These are phyloP conservation scores for Aspergillus nomiae DNA, from an alignment of 2,329 filamentous ascomycete species.

Conservation along the genomic window DNA sequence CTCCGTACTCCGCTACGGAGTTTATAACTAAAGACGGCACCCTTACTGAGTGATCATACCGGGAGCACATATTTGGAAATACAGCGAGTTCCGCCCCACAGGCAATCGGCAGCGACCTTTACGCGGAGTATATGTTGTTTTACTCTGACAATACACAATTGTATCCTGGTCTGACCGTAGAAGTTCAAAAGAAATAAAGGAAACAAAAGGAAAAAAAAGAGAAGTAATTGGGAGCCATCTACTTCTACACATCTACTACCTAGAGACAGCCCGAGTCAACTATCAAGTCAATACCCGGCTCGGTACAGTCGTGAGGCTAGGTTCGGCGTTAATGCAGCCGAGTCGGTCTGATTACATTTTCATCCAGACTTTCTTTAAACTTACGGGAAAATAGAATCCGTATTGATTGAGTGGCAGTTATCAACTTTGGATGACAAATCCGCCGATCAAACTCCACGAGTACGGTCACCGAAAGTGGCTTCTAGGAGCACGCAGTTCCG, in stretches of 20 bases:
- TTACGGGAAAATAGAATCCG: slow-evolving; percentile 42
- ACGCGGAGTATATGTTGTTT: slow-evolving; percentile 12
- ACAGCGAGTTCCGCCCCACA: slow-evolving; percentile 31
- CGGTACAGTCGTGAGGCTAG: neutral
- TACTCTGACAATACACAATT: slow-evolving; percentile 10
- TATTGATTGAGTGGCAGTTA: slow-evolving; percentile 16
- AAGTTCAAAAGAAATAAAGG: neutral
- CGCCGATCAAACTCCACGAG: slow-evolving; percentile 37
- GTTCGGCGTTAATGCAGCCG: slow-evolving; percentile 27
- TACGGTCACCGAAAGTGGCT: slow-evolving; percentile 30
- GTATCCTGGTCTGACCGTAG: neutral
- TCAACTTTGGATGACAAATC: slow-evolving; percentile 34
- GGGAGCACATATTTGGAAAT: slow-evolving; percentile 37
- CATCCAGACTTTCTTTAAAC: slow-evolving; percentile 16
- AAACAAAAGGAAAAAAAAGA: neutral
- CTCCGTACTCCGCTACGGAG: slow-evolving; percentile 10
- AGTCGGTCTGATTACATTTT: slow-evolving; percentile 19
- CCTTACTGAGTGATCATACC: slow-evolving; percentile 29
- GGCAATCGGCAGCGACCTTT: slow-evolving; percentile 25
- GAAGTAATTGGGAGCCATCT: neutral
- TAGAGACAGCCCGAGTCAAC: neutral
- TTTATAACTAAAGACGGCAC: slow-evolving; percentile 8
- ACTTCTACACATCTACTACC: neutral
- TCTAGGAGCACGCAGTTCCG: slow-evolving; percentile 13
- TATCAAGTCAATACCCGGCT: neutral